phyloP scores from a whole-genome alignment of 768 basidiomycete genomes.

The Tricholoma hemisulphureum region DNA sequence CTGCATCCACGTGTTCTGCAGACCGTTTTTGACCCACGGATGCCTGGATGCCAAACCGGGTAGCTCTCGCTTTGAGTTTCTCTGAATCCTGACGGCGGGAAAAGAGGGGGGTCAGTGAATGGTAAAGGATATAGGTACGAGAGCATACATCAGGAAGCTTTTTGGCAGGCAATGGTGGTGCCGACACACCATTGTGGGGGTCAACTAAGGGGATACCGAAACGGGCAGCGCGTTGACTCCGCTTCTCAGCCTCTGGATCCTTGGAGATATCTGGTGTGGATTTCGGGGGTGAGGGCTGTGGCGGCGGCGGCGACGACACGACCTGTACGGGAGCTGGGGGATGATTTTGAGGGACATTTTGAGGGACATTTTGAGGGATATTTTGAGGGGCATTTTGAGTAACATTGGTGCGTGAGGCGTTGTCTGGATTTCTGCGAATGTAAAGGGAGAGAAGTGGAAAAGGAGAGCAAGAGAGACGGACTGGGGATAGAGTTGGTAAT shows the following conservation, averaged over 20 bases:
- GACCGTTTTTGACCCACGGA: slow-evolving; percentile 27
- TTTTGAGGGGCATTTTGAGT: too few relatives aligned
- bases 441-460: slow-evolving; percentile 3
- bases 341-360: too few relatives aligned
- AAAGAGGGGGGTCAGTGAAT: neutral
- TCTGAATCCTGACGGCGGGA: slow-evolving; percentile 39
- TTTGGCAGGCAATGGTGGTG: slow-evolving; percentile 20
- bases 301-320: neutral
- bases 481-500: slow-evolving; percentile 37
- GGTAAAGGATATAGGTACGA: neutral
- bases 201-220: slow-evolving; percentile 65
- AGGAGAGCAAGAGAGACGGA: slow-evolving; percentile 18
- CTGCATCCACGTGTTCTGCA: slow-evolving; percentile 49
- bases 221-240: slow-evolving; percentile 62
- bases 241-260: slow-evolving; percentile 56
- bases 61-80: slow-evolving; percentile 51
- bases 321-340: slow-evolving; percentile 8
- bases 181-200: slow-evolving; percentile 13
- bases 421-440: slow-evolving; percentile 43
- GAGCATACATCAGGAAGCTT: slow-evolving; percentile 15
- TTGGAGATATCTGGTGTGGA: slow-evolving; percentile 7
- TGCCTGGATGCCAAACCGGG: slow-evolving; percentile 48
- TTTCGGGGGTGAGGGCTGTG: neutral
- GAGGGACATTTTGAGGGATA: too few relatives aligned
- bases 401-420: too few relatives aligned